Base-by-base conservation (phyloP, 441 rosid genomes). In the Erodium moschatum region DNA sequence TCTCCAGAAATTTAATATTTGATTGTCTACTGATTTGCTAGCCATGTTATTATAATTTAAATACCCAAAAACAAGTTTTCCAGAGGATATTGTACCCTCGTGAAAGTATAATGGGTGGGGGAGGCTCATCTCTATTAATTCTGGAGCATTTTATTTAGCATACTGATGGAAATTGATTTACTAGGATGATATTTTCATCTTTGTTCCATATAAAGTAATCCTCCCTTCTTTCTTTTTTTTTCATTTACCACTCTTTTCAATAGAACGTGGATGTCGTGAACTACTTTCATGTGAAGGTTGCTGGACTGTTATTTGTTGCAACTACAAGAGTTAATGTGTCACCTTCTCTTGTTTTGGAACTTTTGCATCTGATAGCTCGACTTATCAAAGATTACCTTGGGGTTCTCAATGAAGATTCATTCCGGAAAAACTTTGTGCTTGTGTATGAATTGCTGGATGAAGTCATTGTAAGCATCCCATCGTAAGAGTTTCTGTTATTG, bases 381-480 rank as follows among this genome's bases (percentile, higher is more conserved):
- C 97, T 92, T 67, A 89, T 92, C 76, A 92, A 92, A 77, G 98
- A 90, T 75, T 92, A 92, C 73, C 91, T 90, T 12, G 97, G 98
- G 42, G 86, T 92, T 78, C 82, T 92, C 78, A 92, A 81, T 73
- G 98, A 92, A 82, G 98, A 92, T 79, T 90, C 98, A 5, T 68
- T 92, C 68, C 81, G 94, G 79, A 92, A 89, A 76, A 90, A 90
- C 70, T 92, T 92, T 61, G 94, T 92, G 64, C 98, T 92, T 40
- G 98, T 92, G 35, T 90, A 92, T 69, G 98, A 90, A 81, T 73
- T 92, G 83, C 92, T 90, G 64, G 98, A 90, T 67, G 97, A 90
- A 90, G 98, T 85, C 21, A 86, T 92, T 69, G 97, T 92, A 84
- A 86, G 97, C 83, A 48, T 48, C 15, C 9, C 44, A 5, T 38